Conservation (phyloP, 2,329 filamentous ascomycete species). For the Botrytis deweyae region DNA sequence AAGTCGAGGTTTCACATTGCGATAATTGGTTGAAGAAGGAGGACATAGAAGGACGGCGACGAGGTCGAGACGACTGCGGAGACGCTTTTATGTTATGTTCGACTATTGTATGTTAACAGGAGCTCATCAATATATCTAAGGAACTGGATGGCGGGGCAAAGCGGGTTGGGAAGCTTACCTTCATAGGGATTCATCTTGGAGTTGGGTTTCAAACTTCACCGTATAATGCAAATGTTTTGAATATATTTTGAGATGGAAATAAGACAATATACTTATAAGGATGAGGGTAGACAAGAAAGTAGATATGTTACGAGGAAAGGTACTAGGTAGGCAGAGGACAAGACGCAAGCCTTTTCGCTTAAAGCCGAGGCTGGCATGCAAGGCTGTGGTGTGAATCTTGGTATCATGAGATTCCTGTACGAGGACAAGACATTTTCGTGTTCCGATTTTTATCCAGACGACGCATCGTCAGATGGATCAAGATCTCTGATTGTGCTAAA, state of each 20-base stretch:
- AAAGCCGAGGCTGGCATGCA: constrained; percentile 14
- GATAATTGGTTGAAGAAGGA: constrained; percentile 58
- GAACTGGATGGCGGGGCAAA: constrained; percentile 6
- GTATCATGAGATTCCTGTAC: background rate
- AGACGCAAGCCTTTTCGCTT: constrained; percentile 20
- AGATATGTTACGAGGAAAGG: background rate
- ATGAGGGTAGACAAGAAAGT: background rate
- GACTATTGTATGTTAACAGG: constrained; percentile 45
- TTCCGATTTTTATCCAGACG: background rate
- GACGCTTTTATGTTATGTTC: constrained; percentile 60
- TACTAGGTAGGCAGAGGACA: background rate
- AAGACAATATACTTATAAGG: background rate
- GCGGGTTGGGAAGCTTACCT: constrained; percentile 41
- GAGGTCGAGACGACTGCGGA: constrained; percentile 39
- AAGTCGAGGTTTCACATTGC: constrained; percentile 40
- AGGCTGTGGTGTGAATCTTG: background rate
- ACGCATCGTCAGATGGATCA: background rate
- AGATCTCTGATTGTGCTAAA: background rate
- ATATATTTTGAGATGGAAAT: background rate
- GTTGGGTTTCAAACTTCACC: background rate
- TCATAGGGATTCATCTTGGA: constrained; percentile 51
- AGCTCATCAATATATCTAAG: background rate
- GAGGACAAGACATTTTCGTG: background rate
- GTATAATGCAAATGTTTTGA: too few relatives aligned
- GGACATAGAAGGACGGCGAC: constrained; percentile 60